Percentiles rank a stretch among this genome's conserved stretches.
Conservation (phyloP, 176 grass and related monocot genomes). For the Oryza australiensis region DNA sequence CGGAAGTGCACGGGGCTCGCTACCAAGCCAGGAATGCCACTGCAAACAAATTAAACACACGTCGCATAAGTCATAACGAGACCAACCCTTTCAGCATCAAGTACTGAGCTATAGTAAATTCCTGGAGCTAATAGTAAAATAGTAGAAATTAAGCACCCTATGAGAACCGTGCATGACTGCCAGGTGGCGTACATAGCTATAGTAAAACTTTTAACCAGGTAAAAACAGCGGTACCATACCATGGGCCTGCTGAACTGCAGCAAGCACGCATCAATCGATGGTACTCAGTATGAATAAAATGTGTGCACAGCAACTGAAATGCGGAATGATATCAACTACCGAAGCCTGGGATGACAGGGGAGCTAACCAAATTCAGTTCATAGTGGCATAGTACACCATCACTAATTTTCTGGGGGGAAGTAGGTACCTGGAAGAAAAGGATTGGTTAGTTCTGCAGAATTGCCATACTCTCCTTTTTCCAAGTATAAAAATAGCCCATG, state of each 20-base stretch:
- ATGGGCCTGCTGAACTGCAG: too few relatives aligned
- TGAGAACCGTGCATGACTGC: too few relatives aligned
- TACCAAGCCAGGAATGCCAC: too few relatives aligned
- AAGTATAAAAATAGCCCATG: constrained; percentile 50
- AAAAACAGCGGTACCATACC: background rate
- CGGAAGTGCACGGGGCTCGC: background rate
- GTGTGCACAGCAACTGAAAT: background rate
- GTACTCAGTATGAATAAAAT: background rate
- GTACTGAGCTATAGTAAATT: background rate
- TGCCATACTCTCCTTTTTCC: background rate
- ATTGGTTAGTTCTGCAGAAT: constrained; percentile 4
- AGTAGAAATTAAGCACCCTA: too few relatives aligned
- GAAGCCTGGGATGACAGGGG: background rate
- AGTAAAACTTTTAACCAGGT: background rate
- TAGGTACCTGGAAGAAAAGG: background rate
- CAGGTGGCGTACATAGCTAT: too few relatives aligned
- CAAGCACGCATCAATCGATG: background rate
- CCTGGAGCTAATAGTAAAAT: too few relatives aligned
- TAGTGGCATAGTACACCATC: background rate
- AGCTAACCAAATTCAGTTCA: too few relatives aligned
- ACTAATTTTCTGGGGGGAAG: background rate
- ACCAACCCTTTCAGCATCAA: background rate
- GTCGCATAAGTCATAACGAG: too few relatives aligned
- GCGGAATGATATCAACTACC: background rate
- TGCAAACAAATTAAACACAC: too few relatives aligned